Evolutionary conservation across 192 early-diverging fungal species (phyloP), one percentile per base, ranked within the genome.

Genomic region (Backusella psychrophila): DNA sequence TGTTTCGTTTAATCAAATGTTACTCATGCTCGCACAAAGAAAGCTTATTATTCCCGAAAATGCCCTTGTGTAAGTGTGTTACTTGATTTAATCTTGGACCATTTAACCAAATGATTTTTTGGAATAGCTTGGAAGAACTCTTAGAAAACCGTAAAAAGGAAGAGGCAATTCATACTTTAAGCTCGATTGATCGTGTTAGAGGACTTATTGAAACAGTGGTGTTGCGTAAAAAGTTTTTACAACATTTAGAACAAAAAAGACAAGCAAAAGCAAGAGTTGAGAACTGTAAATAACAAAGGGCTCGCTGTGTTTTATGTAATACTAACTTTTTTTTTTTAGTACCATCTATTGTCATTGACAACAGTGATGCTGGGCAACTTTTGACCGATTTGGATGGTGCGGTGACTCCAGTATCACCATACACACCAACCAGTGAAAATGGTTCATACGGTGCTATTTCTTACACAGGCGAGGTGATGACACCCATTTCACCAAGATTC

Each of bases 21-120:
- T 90, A 41, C 76, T 83, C 49, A 86, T 86, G 74, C 68, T 90
- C 52, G 89, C 87, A 14, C 86, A 90, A 66, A 81, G 84, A 80
- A 88, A 88, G 72, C 66, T 90, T 29, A 85, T 87, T 66, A 81
- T 85, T 68, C 84, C 86, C 52, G 89, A 90, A n/a, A 77, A 87
- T 66, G 83, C 84, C 4, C 77, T 90, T 35, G 29, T 82, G 84
- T 85, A 81, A 81, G 82, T 73, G 82, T 73, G 68, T 42, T 31
- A 29, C 7, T 65, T 41, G 26, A 15, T 35, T 23, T 78, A 56
- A 29, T 31, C 41, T 35, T 39, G 21, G 7, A 42, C 29, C 8
- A 11, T 11, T 49, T 44, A 71, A 71, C 35, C 36, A 49, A 49
- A 31, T 38, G 26, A 15, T 14, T 19, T 53, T 44, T 53, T 14